Conservation (phyloP, 2,329 filamentous ascomycete species). For the Teratosphaeria viscida region DNA sequence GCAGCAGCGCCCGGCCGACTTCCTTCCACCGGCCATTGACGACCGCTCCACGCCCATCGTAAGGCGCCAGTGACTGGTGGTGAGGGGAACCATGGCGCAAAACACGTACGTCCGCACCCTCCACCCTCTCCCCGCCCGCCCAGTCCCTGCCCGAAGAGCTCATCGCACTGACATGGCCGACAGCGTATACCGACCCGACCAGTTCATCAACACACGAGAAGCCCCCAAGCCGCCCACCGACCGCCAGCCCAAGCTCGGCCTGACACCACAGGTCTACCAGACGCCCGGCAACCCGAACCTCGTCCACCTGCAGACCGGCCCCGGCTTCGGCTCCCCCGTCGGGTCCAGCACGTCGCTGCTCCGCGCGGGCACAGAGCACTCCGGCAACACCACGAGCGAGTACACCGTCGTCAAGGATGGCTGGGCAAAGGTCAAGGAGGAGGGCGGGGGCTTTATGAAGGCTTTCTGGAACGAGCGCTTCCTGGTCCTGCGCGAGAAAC, state of each 20-base stretch:
- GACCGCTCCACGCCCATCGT: neutral
- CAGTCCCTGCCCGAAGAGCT: neutral
- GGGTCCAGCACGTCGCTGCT: constrained; percentile 30
- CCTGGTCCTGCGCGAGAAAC: constrained; percentile 82
- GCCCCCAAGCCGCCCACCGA: constrained; percentile 82
- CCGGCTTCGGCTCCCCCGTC: constrained; percentile 18
- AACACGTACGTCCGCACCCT: constrained; percentile 3
- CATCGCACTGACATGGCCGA: neutral
- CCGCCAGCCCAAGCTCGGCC: constrained; percentile 62
- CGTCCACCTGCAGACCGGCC: constrained; percentile 2
- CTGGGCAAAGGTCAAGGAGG: constrained; percentile 81
- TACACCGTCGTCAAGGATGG: constrained; percentile 47
- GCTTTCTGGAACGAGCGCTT: constrained; percentile 77
- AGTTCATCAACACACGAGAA: constrained; percentile 95
- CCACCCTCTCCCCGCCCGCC: neutral
- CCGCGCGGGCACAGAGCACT: constrained; percentile 31
- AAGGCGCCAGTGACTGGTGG: neutral
- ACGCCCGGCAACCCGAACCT: constrained; percentile 61
- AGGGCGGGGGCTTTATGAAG: constrained; percentile 55
- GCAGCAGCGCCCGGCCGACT: neutral
- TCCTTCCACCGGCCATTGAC: neutral
- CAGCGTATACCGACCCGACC: constrained; percentile 51
- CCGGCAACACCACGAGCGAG: constrained; percentile 23
- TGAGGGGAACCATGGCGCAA: neutral
- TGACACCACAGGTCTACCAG: constrained; percentile 63